These are phyloP conservation scores for Neonectria punicea DNA, from an alignment of 2,329 filamentous ascomycete species.

Conservation along the genomic window DNA sequence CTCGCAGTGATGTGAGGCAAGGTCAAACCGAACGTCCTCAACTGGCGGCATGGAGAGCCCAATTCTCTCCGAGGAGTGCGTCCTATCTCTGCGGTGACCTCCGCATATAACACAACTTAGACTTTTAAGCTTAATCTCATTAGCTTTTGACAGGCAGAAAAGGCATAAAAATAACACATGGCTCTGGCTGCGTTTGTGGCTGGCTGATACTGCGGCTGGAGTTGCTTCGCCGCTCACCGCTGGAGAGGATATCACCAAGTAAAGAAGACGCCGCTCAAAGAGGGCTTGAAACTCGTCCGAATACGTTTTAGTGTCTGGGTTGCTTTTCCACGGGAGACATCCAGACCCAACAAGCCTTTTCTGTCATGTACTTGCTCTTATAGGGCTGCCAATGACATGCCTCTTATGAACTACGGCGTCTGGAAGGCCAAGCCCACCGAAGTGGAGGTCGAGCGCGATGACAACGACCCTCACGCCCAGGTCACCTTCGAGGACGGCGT, in stretches of 20 bases:
- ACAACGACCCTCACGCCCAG: slow-evolving; percentile 6
- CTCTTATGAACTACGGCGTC: slow-evolving; percentile 23
- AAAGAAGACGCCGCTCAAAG: background rate
- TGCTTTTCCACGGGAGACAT: background rate
- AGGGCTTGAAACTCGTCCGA: background rate
- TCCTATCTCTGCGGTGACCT: too few species aligned
- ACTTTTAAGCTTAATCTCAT: too few species aligned
- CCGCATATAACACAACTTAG: too few species aligned
- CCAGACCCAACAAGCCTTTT: background rate
- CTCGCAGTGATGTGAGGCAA: background rate
- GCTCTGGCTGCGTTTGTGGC: too few species aligned
- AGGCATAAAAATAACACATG: too few species aligned
- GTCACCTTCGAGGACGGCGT: slow-evolving; percentile 13
- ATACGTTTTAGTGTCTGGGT: background rate
- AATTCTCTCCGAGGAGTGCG: too few species aligned
- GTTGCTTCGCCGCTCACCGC: too few species aligned
- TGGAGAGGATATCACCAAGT: background rate
- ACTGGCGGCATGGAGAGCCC: too few species aligned
- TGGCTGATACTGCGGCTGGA: too few species aligned
- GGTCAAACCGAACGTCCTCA: too few species aligned
- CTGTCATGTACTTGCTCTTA: background rate
- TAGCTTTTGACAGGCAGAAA: too few species aligned
- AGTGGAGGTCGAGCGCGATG: slow-evolving; percentile 7
- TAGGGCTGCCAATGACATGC: slow-evolving; percentile 8
- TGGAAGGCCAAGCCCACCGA: slow-evolving; percentile 18